Percentiles rank a stretch among this genome's conserved stretches.
Conservation (phyloP, 2,329 filamentous ascomycete genomes). For the Fusarium sp. region DNA sequence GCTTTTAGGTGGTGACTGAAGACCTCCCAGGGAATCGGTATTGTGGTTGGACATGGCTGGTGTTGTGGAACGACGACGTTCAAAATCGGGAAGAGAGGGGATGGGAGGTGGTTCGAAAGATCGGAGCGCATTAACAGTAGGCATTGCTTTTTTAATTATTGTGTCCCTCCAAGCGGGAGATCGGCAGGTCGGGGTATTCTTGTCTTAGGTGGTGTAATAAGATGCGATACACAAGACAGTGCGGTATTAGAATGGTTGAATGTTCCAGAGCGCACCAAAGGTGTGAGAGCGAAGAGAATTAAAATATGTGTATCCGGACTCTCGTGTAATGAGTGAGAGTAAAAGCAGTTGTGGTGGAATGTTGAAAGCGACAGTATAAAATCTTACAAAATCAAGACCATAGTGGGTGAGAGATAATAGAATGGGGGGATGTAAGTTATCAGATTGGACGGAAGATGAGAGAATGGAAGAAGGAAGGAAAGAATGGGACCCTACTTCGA, state of each 20-base stretch:
- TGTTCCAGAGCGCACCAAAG: constrained; percentile 7
- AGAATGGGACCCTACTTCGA: constrained; percentile 25
- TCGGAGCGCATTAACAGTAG: constrained; percentile 46
- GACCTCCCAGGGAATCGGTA: constrained; percentile 38
- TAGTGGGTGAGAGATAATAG: constrained; percentile 4
- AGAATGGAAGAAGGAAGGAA: constrained; percentile 30
- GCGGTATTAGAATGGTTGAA: constrained; percentile 1
- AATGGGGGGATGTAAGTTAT: constrained; percentile 1
- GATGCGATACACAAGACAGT: constrained; percentile 20
- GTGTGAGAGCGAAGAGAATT: not conserved
- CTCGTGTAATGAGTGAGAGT: not conserved
- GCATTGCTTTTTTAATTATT: constrained; percentile 33
- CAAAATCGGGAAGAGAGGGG: constrained; percentile 46
- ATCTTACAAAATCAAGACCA: constrained; percentile 10
- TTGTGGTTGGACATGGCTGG: constrained; percentile 38
- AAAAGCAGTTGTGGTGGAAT: not conserved
- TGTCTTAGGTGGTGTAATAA: constrained; percentile 14
- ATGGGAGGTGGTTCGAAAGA: constrained; percentile 46
- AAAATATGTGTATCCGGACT: not conserved
- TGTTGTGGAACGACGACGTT: constrained; percentile 46
- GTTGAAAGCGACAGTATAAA: constrained; percentile 23
- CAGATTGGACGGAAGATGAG: constrained; percentile 4
- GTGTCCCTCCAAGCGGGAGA: constrained; percentile 6
- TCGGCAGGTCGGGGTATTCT: not conserved
- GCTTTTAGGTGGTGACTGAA: constrained; percentile 39